phyloP scores from a whole-genome alignment of 1,139 yeast species.

The Sugiyamaella grinbergsii region DNA sequence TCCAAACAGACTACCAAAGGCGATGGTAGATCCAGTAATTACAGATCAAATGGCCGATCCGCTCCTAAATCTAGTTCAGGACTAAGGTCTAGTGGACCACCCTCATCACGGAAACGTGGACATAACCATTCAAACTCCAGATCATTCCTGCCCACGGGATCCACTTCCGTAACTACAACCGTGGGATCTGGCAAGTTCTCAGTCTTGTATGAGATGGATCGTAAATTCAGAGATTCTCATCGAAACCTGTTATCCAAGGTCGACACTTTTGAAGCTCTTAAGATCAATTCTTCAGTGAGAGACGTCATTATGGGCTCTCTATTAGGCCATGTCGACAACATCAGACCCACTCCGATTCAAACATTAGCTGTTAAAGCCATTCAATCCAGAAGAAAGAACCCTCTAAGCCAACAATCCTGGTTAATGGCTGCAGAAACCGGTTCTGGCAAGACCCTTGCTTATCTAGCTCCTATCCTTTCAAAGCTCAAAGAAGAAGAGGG shows the following conservation, averaged over 20 bases:
- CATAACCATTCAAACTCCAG: neutral
- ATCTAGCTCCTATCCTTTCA: constrained; percentile 72
- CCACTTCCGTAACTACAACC: constrained; percentile 21
- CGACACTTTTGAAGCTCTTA: constrained; percentile 61
- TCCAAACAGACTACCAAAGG: constrained; percentile 4
- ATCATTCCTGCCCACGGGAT: constrained; percentile 21
- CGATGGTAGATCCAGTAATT: neutral
- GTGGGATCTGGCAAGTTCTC: constrained; percentile 36
- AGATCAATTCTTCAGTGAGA: constrained; percentile 68
- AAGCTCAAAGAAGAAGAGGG: constrained; percentile 55
- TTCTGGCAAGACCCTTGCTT: constrained; percentile 94
- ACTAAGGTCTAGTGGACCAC: neutral
- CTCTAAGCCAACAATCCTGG: constrained; percentile 56
- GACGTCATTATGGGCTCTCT: constrained; percentile 51
- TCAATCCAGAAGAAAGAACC: constrained; percentile 40
- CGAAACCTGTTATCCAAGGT: constrained; percentile 52
- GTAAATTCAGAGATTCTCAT: constrained; percentile 39
- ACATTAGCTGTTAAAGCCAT: constrained; percentile 57
- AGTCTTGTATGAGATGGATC: constrained; percentile 39
- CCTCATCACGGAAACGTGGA: neutral
- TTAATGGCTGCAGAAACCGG: constrained; percentile 96
- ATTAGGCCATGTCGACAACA: constrained; percentile 25
- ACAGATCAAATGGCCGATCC: neutral
- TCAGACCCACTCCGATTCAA: constrained; percentile 65
- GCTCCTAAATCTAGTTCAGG: constrained; percentile 4